Percentiles rank a stretch among this genome's conserved stretches.
Conservation (phyloP, 371 early-diverging fungal species). For the Apophysomyces sp. region DNA sequence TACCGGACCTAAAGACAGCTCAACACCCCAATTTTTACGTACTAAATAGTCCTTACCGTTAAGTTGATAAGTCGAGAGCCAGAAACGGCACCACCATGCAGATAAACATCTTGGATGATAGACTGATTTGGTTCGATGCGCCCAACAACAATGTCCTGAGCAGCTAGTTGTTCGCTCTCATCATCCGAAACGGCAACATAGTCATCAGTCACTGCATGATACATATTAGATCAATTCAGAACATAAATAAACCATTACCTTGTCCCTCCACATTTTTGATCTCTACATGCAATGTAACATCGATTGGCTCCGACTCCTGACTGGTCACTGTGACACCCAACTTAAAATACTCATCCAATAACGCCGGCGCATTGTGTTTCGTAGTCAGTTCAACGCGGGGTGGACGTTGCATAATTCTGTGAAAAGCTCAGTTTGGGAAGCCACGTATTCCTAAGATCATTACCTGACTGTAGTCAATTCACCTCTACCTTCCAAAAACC, state of each 20-base stretch:
- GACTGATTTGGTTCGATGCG: constrained; percentile 25
- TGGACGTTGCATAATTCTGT: constrained; percentile 62
- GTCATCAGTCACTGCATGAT: constrained; percentile 16
- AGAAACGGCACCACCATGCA: constrained; percentile 25
- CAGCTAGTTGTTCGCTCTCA: constrained; percentile 4
- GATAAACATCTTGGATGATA: constrained; percentile 16
- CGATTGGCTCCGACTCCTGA: constrained; percentile 54
- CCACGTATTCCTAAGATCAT: neutral
- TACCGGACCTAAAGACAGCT: constrained; percentile 8
- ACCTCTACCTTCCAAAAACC: constrained; percentile 52
- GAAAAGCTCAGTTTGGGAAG: neutral
- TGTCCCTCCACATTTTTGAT: constrained; percentile 47
- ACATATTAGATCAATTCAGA: neutral
- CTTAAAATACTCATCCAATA: constrained; percentile 69
- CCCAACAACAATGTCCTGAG: constrained; percentile 15
- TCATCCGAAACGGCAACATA: constrained; percentile 22
- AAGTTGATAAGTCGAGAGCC: constrained; percentile 34
- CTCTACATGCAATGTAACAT: constrained; percentile 47
- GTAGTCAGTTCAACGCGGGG: constrained; percentile 63
- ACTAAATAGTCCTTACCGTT: constrained; percentile 18
- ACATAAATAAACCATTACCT: constrained; percentile 18
- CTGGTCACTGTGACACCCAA: constrained; percentile 61
- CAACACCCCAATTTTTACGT: neutral
- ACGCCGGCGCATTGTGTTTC: constrained; percentile 58
- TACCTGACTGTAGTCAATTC: constrained; percentile 53